Base-by-base conservation (phyloP, 2,329 filamentous ascomycete genomes). In the Paraphaeosphaeria minitans region DNA sequence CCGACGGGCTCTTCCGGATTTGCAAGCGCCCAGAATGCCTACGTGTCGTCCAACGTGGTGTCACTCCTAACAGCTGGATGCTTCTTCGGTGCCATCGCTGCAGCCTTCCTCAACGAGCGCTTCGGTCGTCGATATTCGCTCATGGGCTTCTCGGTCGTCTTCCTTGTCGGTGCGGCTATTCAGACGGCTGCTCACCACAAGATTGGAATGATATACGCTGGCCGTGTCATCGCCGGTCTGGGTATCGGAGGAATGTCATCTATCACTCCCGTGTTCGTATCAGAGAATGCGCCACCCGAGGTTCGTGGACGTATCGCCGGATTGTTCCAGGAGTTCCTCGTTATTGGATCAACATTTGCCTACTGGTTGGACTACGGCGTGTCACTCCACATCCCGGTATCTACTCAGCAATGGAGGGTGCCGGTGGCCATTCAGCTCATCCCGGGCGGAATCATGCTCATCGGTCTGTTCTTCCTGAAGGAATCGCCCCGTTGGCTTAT, bases 21-120 rank as follows among this genome's bases (percentile, higher is more conserved):
- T 56, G 64, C 70, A n/a, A 66, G 60, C 45, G 58, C 58, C 6
- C 62, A 71, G 48, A 78, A 77, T 52, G 68, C 77, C n/a, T 66
- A 74, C 12, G 66, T 78, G 16, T 75, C 76, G 8, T 77, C 87
- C 70, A 93, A 92, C 75, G 91, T 93, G 61, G 90, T 92, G 56
- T 91, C 88, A 41, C 84, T 88, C 58, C 92, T 91, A 78, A 90
- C 93, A 75, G 90, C 89, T 10, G 90, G 90, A 58, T 89, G 89
- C 61, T 92, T 93, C 79, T 92, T 93, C 66, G 90, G 90, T 55
- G 85, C 87, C 21, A 58, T 64, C 51, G 53, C 48, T 24, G 61
- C 59, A 5, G 77, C 79, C 43, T 78, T 76, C 54, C 71, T 83
- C 10, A 80, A 79, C 0, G 81, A 83, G 57, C 74, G 70, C 27